A percentile compares a stretch with the other conserved stretches of the same genome.
phyloP scores from a whole-genome alignment of 257 asterid genomes.

The Petunia axillaris region DNA sequence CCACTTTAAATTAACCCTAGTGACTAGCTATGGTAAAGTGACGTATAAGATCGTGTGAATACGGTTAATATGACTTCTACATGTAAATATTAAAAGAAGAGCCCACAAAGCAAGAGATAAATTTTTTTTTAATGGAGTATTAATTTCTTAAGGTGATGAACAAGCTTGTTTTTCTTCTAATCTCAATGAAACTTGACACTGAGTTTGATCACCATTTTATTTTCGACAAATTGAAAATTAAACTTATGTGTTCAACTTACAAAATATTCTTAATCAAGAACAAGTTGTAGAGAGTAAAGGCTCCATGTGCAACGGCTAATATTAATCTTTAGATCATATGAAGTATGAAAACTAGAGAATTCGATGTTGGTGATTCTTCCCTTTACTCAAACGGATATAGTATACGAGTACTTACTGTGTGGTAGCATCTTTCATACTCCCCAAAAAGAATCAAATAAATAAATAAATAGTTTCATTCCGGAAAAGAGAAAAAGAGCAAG shows the following conservation, averaged over 20 bases:
- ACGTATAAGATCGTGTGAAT: not conserved
- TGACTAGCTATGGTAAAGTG: not conserved
- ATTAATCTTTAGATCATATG: not conserved
- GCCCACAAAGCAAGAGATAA: not conserved
- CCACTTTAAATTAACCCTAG: conserved; percentile 16
- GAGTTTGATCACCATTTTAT: too few relatives aligned
- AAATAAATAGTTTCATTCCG: not conserved
- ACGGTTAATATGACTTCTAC: not conserved
- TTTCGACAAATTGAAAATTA: too few relatives aligned
- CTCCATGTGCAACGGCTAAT: not conserved
- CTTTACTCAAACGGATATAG: too few relatives aligned
- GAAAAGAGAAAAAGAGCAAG: not conserved
- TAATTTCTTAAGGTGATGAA: not conserved
- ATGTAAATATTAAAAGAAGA: too few relatives aligned
- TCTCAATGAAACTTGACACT: too few relatives aligned
- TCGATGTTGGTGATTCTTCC: too few relatives aligned
- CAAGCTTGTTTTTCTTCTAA: too few relatives aligned
- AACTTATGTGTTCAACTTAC: too few relatives aligned
- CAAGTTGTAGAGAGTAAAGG: too few relatives aligned
- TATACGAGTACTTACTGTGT: too few relatives aligned
- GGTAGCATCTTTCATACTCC: too few relatives aligned
- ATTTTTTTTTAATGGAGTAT: not conserved
- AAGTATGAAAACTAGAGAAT: not conserved
- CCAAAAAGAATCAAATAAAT: not conserved
- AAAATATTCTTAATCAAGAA: too few relatives aligned